A percentile compares a stretch with the other conserved stretches of the same genome.
phyloP scores from a whole-genome alignment of 2,329 filamentous ascomycete genomes.

The Ascosphaera apis region DNA sequence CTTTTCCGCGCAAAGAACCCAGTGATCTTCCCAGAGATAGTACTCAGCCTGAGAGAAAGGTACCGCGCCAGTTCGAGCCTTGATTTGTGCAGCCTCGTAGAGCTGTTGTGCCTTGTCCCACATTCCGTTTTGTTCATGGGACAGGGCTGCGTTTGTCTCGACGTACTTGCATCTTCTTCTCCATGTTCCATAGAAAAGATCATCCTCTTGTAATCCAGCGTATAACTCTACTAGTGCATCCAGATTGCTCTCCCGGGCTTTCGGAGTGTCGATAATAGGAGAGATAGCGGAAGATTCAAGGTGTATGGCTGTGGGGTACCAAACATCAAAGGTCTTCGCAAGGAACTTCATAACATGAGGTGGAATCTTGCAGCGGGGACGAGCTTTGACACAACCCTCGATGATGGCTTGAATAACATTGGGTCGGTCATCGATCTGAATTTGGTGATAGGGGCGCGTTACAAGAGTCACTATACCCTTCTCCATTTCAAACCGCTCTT shows the following conservation, averaged over 20 bases:
- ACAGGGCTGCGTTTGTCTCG: conserved; percentile 89
- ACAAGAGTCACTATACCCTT: conserved; percentile 74
- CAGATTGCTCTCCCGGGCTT: conserved; percentile 76
- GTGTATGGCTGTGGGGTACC: conserved; percentile 84
- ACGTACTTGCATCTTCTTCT: conserved; percentile 84
- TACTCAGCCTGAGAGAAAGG: conserved; percentile 94
- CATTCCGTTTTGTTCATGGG: conserved; percentile 96
- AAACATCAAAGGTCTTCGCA: conserved; percentile 81
- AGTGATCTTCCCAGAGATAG: conserved; percentile 98
- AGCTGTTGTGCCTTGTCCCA: conserved; percentile 98
- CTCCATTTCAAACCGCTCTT: conserved; percentile 76
- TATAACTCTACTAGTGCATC: conserved; percentile 93
- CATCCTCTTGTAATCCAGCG: conserved; percentile 72
- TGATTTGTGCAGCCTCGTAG: conserved; percentile 92
- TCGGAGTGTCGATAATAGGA: conserved; percentile 61
- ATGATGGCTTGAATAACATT: conserved; percentile 89
- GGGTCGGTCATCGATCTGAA: conserved; percentile 82
- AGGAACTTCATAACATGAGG: conserved; percentile 92
- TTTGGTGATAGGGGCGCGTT: conserved; percentile 85
- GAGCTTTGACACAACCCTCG: conserved; percentile 63
- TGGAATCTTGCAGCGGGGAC: conserved; percentile 74
- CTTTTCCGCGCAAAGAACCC: conserved; percentile 93
- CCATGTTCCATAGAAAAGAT: conserved; percentile 96
- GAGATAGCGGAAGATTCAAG: conserved; percentile 74
- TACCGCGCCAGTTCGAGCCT: conserved; percentile 83